Evolutionary conservation across 2,329 filamentous ascomycete species (phyloP), one percentile per base, ranked within the genome.

Genomic region (Colletotrichum salicis): DNA sequence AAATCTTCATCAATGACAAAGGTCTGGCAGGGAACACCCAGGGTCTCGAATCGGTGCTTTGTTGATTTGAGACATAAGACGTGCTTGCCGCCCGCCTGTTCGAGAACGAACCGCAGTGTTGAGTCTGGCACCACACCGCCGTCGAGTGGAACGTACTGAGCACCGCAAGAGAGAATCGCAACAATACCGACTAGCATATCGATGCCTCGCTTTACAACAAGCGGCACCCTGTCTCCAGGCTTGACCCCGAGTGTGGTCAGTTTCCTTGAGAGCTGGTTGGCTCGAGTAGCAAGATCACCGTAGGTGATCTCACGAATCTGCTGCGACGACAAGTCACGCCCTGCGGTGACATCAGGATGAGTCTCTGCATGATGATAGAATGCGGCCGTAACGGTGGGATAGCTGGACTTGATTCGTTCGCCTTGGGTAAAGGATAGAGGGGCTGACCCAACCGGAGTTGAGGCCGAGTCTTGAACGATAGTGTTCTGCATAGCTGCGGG

Each of bases 121-220:
- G 81, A 80, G 64, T 86, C 85, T 0, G 86, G 81, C 3, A 86
- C 84, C 24, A 88, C 82, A 3, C 86, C 85, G 24, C 88, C 88
- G 71, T 91, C 89, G 1, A 91, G 82, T 4, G 89, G 89, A 11
- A 90, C 83, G 75, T 91, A 91, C 73, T 91, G 88, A 15, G 85
- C 88, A 22, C 88, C 88, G 61, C 85, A 86, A 59, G 87, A 88
- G 31, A 91, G 79, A n/a, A 90, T 81, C 1, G 87, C 88, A 68
- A 88, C 80, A 57, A 90, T 89, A 15, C 85, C 87, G 51, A 89
- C 82, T 5, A 90, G 78, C 87, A 90, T 89, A 72, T 88, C 86
- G 41, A 88, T 78, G 33, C 87, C 85, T 31, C 88, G 83, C 73
- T 86, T 86, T 62, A 86, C 85, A 6, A 90, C 83, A 22, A 90